Percentiles rank a stretch among this genome's conserved stretches.
Conservation (phyloP, 169 alveolate species). For the Plasmodium adleri region DNA sequence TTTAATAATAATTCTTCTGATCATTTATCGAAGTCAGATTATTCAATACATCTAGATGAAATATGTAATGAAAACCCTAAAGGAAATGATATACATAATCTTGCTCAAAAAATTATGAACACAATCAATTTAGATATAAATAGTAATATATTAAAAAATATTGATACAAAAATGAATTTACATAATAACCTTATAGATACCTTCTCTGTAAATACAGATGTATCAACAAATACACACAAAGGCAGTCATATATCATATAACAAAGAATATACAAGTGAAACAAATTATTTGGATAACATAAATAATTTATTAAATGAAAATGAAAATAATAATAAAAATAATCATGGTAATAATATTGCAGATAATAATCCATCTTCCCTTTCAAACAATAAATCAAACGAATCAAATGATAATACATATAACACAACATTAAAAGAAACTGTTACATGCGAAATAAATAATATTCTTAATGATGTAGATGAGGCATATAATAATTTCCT, state of each 20-base stretch:
- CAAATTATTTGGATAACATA: not conserved
- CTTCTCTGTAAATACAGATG: not conserved
- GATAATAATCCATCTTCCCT: too few relatives aligned
- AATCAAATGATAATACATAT: slow-evolving; percentile 6
- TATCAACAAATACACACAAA: not conserved
- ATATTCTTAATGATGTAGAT: slow-evolving; percentile 49
- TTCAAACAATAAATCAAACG: not conserved
- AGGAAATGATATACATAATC: slow-evolving; percentile 78
- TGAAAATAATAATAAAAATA: not conserved
- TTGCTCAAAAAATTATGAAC: slow-evolving; percentile 81
- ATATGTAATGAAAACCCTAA: slow-evolving; percentile 82
- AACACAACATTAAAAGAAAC: slow-evolving; percentile 48
- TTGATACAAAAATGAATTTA: not conserved
- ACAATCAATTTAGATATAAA: slow-evolving; percentile 76
- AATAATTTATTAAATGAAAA: not conserved
- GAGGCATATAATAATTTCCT: slow-evolving; percentile 35
- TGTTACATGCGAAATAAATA: slow-evolving; percentile 27
- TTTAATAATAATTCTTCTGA: not conserved
- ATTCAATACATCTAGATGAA: slow-evolving; percentile 77
- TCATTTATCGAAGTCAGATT: slow-evolving; percentile 15
- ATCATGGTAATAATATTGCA: not conserved
- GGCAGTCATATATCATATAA: slow-evolving; percentile 9
- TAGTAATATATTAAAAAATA: slow-evolving; percentile 19
- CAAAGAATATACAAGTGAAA: not conserved
- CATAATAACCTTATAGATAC: not conserved